Evolutionary conservation across 139 green algal genomes (phyloP).

Genomic region (Prasinococcaceae sp.): DNA sequence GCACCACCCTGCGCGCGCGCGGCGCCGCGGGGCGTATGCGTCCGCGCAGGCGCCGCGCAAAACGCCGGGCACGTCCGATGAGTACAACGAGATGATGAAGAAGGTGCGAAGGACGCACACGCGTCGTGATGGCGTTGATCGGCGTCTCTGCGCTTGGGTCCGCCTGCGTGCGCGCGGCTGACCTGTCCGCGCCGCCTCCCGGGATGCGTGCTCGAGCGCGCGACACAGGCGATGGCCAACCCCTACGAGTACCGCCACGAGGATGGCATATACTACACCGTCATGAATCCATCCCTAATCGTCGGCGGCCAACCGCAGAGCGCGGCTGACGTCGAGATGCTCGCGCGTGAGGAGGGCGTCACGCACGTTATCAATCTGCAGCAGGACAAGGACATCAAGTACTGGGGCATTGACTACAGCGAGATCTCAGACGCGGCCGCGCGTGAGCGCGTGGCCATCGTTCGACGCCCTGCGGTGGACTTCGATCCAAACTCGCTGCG

Average conservation of each 20-base stretch:
- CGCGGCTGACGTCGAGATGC: slow-evolving; percentile 15
- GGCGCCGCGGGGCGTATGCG: no score
- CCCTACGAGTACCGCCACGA: slow-evolving; percentile 13
- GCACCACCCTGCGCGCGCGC: no score
- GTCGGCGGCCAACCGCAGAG: slow-evolving; percentile 27
- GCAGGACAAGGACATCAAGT: slow-evolving; percentile 29
- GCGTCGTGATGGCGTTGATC: no score
- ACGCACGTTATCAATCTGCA: slow-evolving; percentile 25
- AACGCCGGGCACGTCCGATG: no score
- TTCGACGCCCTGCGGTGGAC: slow-evolving; percentile 19
- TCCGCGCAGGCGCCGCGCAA: no score
- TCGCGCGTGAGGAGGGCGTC: slow-evolving; percentile 20
- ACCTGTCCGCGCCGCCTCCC: no score
- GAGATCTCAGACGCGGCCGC: slow-evolving; percentile 1
- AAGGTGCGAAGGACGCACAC: no score
- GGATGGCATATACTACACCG: slow-evolving; percentile 27
- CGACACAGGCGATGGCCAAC: neutral
- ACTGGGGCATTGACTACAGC: slow-evolving; percentile 26
- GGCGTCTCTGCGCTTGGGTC: no score
- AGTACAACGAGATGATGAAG: slow-evolving; percentile 12
- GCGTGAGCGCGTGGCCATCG: slow-evolving; percentile 3
- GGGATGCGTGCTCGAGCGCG: no score
- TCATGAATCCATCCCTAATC: slow-evolving; percentile 18
- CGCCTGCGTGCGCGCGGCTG: no score
- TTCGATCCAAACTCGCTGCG: slow-evolving; percentile 25